phyloP scores from a whole-genome alignment of 2,329 filamentous ascomycete species.

The Domatiomyces catenatus region DNA sequence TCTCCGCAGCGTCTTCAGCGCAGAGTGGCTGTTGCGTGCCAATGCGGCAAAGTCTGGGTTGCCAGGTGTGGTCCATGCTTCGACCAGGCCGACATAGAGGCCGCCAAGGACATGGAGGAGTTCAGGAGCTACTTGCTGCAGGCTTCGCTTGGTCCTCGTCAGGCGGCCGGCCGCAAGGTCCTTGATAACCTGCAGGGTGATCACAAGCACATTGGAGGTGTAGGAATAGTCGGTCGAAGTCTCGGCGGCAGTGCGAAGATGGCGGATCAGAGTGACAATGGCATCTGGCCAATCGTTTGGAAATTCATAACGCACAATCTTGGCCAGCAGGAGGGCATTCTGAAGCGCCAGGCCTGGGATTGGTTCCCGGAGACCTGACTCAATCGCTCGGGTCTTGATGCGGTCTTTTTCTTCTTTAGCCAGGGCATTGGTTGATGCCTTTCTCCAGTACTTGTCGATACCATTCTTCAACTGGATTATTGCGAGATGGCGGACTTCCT shows the following conservation, averaged over 20 bases:
- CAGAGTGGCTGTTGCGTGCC: conserved; percentile 49
- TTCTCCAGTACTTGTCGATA: conserved; percentile 89
- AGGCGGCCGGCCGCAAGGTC: conserved; percentile 72
- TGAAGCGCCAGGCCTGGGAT: conserved; percentile 65
- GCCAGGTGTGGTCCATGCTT: conserved; percentile 47
- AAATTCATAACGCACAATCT: conserved; percentile 79
- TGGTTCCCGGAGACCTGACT: conserved; percentile 62
- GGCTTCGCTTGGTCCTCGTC: conserved; percentile 54
- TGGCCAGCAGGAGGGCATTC: conserved; percentile 75
- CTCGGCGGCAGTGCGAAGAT: conserved; percentile 18
- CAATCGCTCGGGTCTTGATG: conserved; percentile 61
- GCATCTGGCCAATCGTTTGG: conserved; percentile 58
- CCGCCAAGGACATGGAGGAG: conserved; percentile 64
- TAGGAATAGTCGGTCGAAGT: conserved; percentile 5
- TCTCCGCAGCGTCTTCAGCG: conserved; percentile 65
- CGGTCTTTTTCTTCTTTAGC: conserved; percentile 55
- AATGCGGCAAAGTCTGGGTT: conserved; percentile 28
- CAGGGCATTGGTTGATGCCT: conserved; percentile 53
- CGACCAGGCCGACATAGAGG: conserved; percentile 62
- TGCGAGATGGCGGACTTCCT: conserved; percentile 70
- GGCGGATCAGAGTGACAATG: conserved; percentile 26
- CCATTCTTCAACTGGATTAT: conserved; percentile 94
- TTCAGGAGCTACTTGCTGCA: conserved; percentile 68
- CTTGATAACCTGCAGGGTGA: conserved; percentile 70
- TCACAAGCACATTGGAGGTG: conserved; percentile 14